phyloP scores from a whole-genome alignment of 169 alveolate genomes.

The Eimeria falciformis region DNA sequence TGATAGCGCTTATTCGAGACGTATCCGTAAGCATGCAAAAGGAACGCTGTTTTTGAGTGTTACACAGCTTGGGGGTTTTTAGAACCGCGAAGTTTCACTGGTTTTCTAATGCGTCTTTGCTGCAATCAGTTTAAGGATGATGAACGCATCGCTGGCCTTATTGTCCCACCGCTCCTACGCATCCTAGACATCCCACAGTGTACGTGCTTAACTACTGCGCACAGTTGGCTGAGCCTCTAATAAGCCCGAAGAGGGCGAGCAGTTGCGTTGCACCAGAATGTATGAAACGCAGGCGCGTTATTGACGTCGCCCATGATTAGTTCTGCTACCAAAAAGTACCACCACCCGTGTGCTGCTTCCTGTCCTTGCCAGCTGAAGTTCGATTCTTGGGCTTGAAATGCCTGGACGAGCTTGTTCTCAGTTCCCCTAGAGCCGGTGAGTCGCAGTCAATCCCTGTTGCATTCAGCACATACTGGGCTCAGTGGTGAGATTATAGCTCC shows the following conservation, averaged over 20 bases:
- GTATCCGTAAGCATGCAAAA: not conserved
- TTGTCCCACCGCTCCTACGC: conserved; percentile 70
- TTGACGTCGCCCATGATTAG: too few species aligned
- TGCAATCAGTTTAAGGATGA: conserved; percentile 16
- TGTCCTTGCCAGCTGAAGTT: conserved; percentile 63
- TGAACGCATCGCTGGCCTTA: conserved; percentile 45
- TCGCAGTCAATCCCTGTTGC: not conserved
- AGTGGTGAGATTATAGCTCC: too few species aligned
- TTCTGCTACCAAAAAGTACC: too few species aligned
- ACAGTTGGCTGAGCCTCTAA: too few species aligned
- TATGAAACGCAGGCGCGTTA: too few species aligned
- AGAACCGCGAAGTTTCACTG: too few species aligned
- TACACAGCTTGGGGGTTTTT: too few species aligned
- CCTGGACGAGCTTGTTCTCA: conserved; percentile 7
- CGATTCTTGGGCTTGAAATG: conserved; percentile 68
- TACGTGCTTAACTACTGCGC: not conserved
- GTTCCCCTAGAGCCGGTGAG: conserved; percentile 24
- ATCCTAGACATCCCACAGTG: conserved; percentile 47
- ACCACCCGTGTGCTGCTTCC: too few species aligned
- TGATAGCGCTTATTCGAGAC: conserved; percentile 42
- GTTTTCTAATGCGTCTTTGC: too few species aligned
- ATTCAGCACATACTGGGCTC: too few species aligned
- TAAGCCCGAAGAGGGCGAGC: too few species aligned
- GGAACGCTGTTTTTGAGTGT: not conserved
- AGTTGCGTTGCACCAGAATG: too few species aligned